Evolutionary conservation across 176 grass and related monocot species (phyloP), one percentile per base, ranked within the genome.

Genomic region (Coix lacrymajobi): DNA sequence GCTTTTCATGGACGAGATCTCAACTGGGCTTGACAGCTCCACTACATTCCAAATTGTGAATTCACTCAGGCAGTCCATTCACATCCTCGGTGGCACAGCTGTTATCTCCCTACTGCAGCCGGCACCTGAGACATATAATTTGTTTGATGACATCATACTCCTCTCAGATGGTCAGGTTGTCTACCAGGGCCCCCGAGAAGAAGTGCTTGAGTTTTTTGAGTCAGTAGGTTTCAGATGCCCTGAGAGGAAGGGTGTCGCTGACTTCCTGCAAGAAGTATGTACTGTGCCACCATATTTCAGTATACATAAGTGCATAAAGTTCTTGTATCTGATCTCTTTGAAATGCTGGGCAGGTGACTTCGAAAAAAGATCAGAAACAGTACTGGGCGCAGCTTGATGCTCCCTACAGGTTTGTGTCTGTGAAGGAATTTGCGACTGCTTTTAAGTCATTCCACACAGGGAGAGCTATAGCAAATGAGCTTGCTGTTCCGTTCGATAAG

Each of bases 1-100:
- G 15, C 85, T 98, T 44, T 98, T 98, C 83, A 98, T 98, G 96
- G 96, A 98, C 26, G 92, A 98, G 89, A 98, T 98, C 69, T 98
- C 96, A 1, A 98, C 96, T 70, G 96, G 96, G 26, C 91, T 98
- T 36, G 96, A 98, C 31, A 98, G 96, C 91, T 98, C 96, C 14
- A 98, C 96, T 1, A 95, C 96, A 24, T 97, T 94, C 66, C 95
- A 97, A 78, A 97, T 98, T 79, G 92, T 98, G 43, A 95, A 91
- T 57, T 95, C 92, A 5, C 92, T 98, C 17, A 91, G 92, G 85
- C 92, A 98, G 49, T 88, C 91, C 5, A 82, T 93, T 57, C 96
- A 98, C 85, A 93, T 95, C 75, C 90, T 98, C 11, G 68, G 91
- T 40, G 96, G 89, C 66, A 98, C 96, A 3, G 89, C 92, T 15